Evolutionary conservation across 2,329 filamentous ascomycete genomes (phyloP), one percentile per base, ranked within the genome.

Genomic region (Paramyrothecium sp.): DNA sequence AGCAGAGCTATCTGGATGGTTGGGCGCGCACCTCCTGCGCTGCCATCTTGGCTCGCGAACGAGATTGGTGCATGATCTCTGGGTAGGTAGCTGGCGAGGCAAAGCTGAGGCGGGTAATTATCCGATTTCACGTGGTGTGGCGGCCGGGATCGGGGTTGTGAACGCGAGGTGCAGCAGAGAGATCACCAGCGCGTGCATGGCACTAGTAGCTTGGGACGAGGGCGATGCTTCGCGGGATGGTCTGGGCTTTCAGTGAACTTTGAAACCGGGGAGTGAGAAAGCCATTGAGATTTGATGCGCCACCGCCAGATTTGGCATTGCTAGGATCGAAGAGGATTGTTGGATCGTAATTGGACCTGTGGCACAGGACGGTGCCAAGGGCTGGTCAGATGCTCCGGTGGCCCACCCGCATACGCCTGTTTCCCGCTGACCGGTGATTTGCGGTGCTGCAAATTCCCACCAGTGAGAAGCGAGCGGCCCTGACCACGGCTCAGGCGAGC

Each of bases 11-110:
- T 75, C 75, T 85, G 53, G 74, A 81, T 61, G 83, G 83, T 12
- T 91, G 88, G 88, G 78, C n/a, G 82, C 49, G 77, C 74, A 59
- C 78, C 77, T 57, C 87, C 88, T 7, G 70, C 63, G 30, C 70
- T 90, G 53, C 88, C 88, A 3, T 73, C 63, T 20, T 90, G 88
- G 88, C 70, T 90, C 63, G 71, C 71, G 68, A 74, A 73, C 34
- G 80, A 84, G 72, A 82, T 87, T 52, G 58, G 55, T 57, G 62
- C 50, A 53, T 56, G 53, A 33, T 52, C 33, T 59, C 57, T 59
- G 26, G 26, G 5, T 5, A 30, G 26, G 26, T 30, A 30, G 26
- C 26, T 30, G 26, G 26, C 26, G 26, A 30, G 26, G 26, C 59
- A 60, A 61, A 65, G 47, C 60, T 26, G 46, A 46, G 19, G 47